Percentiles rank a stretch among this genome's conserved stretches.
Evolutionary conservation across 1,284 basidiomycete genomes (phyloP).

Genomic region (Hymenochaete sp.): DNA sequence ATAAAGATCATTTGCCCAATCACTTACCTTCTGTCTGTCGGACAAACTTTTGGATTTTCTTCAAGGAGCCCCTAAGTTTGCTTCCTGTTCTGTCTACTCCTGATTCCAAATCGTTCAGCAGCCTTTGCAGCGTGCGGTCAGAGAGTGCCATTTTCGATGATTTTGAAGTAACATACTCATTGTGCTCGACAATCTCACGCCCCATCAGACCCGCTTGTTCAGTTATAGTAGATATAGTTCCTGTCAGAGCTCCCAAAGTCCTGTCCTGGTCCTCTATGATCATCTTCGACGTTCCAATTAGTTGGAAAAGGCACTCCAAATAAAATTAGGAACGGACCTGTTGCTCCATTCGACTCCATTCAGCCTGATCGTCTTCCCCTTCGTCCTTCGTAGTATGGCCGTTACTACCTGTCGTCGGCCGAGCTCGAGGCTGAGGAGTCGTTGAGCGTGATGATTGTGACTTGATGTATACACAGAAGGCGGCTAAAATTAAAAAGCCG

Average conservation of each 20-base stretch:
- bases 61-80: constrained; percentile 63
- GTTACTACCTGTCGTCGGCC: too few relatives aligned
- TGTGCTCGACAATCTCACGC: constrained; percentile 79
- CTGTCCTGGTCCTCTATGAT: constrained; percentile 81
- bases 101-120: constrained; percentile 74
- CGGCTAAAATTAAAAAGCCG: background rate
- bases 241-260: constrained; percentile 76
- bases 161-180: constrained; percentile 50
- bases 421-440: too few relatives aligned
- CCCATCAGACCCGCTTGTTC: constrained; percentile 90
- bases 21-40: constrained; percentile 69
- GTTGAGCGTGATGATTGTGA: constrained; percentile 3
- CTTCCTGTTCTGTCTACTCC: constrained; percentile 68
- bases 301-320: background rate
- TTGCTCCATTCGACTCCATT: constrained; percentile 80
- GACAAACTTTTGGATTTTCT: constrained; percentile 70
- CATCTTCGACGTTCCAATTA: constrained; percentile 40
- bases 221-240: constrained; percentile 71
- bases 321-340: constrained; percentile 40
- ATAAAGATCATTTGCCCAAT: background rate
- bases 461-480: too few relatives aligned
- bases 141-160: background rate
- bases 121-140: constrained; percentile 34
- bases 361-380: constrained; percentile 56
- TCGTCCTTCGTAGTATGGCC: too few relatives aligned